A percentile compares a stretch with the other conserved stretches of the same genome.
Evolutionary conservation across 1,139 yeast genomes (phyloP).

Genomic region (Geotrichum bryndzae): DNA sequence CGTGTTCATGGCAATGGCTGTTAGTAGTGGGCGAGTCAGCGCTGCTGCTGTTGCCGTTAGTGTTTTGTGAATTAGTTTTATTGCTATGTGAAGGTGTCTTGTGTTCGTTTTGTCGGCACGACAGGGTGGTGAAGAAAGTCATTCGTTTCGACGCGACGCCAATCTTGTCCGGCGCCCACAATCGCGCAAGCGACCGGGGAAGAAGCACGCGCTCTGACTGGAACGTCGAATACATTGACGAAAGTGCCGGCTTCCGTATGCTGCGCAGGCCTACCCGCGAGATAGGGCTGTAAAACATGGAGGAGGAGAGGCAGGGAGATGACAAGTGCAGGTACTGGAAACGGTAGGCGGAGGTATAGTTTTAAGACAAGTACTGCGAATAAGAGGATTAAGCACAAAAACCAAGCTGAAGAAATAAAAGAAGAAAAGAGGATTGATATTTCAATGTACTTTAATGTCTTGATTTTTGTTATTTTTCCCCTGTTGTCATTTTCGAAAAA

Average conservation of each 20-base stretch:
- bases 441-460: too few species aligned
- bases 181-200: neutral
- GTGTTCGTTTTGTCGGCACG: constrained; percentile 3
- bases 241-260: neutral
- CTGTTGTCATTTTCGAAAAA: neutral
- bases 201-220: neutral
- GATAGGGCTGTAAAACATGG: neutral
- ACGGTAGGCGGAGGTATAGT: neutral
- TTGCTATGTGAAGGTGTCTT: constrained; percentile 23
- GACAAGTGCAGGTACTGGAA: neutral
- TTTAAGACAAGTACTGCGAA: neutral
- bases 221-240: neutral
- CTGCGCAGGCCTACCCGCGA: neutral
- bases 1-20: constrained; percentile 27
- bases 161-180: neutral
- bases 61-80: neutral
- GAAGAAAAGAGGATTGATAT: too few species aligned
- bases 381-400: neutral
- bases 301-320: neutral
- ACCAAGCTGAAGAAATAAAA: too few species aligned
- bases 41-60: neutral
- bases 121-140: neutral
- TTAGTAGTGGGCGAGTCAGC: neutral
- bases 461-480: neutral
- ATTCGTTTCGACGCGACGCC: neutral